Evolutionary conservation across 2,329 filamentous ascomycete genomes (phyloP).

Genomic region (Xylaria sp.): DNA sequence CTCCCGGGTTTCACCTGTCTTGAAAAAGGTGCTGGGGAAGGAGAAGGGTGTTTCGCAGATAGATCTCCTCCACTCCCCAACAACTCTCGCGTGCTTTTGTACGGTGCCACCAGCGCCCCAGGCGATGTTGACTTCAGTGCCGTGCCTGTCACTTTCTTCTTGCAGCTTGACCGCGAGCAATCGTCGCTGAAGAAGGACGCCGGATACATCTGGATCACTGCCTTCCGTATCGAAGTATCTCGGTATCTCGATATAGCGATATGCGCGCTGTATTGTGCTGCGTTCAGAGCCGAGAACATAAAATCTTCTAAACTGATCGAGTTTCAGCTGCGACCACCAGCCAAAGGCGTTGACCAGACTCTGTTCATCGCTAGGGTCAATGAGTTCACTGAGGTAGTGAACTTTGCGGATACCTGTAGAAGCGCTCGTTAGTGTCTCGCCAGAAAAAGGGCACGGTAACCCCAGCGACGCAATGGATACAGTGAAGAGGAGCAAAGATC

Average conservation of each 20-base stretch:
- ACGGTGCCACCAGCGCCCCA: slow-evolving; percentile 2
- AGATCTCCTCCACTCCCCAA: slow-evolving; percentile 8
- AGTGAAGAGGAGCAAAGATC: not conserved
- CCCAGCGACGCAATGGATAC: not conserved
- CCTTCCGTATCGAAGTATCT: slow-evolving; percentile 34
- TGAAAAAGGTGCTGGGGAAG: slow-evolving; percentile 16
- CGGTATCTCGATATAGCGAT: slow-evolving; percentile 33
- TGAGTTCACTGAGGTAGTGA: slow-evolving; percentile 41
- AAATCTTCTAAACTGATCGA: slow-evolving; percentile 51
- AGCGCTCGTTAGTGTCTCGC: not conserved
- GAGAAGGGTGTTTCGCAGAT: slow-evolving; percentile 10
- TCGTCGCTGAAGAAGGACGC: slow-evolving; percentile 12
- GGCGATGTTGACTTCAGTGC: slow-evolving; percentile 10
- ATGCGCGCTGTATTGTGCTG: slow-evolving; percentile 24
- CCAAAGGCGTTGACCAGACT: slow-evolving; percentile 60
- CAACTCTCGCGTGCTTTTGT: not conserved
- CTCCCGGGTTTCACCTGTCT: slow-evolving; percentile 16
- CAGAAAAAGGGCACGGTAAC: not conserved
- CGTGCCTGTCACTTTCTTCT: slow-evolving; percentile 7
- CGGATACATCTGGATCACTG: slow-evolving; percentile 36
- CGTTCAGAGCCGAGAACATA: slow-evolving; percentile 47
- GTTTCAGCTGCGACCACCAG: slow-evolving; percentile 47
- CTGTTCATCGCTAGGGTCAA: slow-evolving; percentile 57
- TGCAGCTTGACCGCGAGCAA: slow-evolving; percentile 9
- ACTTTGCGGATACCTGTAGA: slow-evolving; percentile 32